These are phyloP conservation scores for Cordyceps pruinosa DNA, from an alignment of 2,329 filamentous ascomycete genomes.

Conservation along the genomic window DNA sequence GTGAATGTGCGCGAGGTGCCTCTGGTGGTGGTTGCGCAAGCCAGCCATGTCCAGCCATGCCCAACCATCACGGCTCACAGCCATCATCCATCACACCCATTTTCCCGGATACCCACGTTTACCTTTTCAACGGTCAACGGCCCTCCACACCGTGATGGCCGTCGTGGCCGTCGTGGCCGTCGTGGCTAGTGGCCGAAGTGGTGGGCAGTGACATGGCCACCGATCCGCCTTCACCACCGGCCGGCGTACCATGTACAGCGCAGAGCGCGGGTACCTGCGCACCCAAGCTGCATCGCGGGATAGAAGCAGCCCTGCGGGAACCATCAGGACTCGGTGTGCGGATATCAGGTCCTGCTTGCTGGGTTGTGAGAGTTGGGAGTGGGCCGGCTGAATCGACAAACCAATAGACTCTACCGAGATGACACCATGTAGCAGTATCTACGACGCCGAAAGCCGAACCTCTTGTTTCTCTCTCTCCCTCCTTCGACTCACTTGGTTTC, in stretches of 20 bases:
- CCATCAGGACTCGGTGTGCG: too few species aligned
- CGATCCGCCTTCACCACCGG: not conserved
- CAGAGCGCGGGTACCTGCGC: not conserved
- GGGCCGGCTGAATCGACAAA: not conserved
- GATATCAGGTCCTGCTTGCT: too few species aligned
- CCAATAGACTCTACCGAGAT: not conserved
- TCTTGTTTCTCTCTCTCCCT: not conserved
- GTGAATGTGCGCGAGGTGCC: not conserved
- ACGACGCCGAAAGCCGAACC: not conserved
- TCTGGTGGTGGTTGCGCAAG: too few species aligned
- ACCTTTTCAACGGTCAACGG: not conserved
- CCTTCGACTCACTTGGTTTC: not conserved
- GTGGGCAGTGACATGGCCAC: not conserved
- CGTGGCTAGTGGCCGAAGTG: too few species aligned
- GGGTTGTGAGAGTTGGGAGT: not conserved
- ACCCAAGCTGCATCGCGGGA: not conserved
- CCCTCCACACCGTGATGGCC: too few species aligned
- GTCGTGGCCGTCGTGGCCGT: too few species aligned
- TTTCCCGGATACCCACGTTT: not conserved
- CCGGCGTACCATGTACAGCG: not conserved
- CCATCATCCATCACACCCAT: not conserved
- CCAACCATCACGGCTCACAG: too few species aligned
- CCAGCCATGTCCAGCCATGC: too few species aligned
- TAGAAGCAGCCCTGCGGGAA: too few species aligned
- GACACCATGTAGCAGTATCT: not conserved